Evolutionary conservation across 345 rosid genomes (phyloP).

Genomic region (Eucalyptus polybractea): DNA sequence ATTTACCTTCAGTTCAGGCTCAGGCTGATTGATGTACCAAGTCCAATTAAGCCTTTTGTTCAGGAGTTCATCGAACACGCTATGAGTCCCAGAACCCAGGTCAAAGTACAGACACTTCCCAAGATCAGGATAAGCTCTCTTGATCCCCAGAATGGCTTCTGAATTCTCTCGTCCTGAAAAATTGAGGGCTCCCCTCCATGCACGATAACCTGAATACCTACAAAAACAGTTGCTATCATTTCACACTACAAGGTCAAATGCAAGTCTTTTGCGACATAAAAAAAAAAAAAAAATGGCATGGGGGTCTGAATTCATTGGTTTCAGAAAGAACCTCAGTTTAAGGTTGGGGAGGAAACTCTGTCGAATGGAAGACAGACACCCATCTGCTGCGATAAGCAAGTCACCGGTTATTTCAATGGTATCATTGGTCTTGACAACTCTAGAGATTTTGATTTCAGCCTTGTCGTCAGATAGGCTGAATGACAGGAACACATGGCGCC

Average conservation of each 20-base stretch:
- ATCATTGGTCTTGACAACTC: conserved; percentile 24
- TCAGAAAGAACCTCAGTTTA: conserved; percentile 45
- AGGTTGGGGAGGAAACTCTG: conserved; percentile 37
- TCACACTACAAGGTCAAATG: not conserved
- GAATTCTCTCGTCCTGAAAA: conserved; percentile 39
- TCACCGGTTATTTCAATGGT: conserved; percentile 38
- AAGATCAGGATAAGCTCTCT: conserved; percentile 42
- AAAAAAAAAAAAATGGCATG: not conserved
- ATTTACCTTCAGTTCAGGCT: conserved; percentile 44
- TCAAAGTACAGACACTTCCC: conserved; percentile 67
- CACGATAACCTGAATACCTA: conserved; percentile 78
- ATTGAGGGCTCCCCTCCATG: conserved; percentile 75
- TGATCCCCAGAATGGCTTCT: conserved; percentile 22
- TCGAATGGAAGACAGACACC: conserved; percentile 60
- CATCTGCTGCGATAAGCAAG: conserved; percentile 78
- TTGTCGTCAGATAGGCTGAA: conserved; percentile 34
- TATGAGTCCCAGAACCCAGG: conserved; percentile 29
- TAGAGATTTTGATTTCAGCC: conserved; percentile 25
- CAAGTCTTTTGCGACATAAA: not conserved
- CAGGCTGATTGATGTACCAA: conserved; percentile 60
- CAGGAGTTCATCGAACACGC: conserved; percentile 45
- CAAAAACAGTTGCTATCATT: not conserved
- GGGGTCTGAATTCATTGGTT: not conserved
- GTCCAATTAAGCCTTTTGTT: conserved; percentile 63
- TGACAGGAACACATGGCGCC: conserved; percentile 55